These are phyloP conservation scores for Pestalotiopsis sp. DNA, from an alignment of 2,329 filamentous ascomycete species.

Conservation along the genomic window DNA sequence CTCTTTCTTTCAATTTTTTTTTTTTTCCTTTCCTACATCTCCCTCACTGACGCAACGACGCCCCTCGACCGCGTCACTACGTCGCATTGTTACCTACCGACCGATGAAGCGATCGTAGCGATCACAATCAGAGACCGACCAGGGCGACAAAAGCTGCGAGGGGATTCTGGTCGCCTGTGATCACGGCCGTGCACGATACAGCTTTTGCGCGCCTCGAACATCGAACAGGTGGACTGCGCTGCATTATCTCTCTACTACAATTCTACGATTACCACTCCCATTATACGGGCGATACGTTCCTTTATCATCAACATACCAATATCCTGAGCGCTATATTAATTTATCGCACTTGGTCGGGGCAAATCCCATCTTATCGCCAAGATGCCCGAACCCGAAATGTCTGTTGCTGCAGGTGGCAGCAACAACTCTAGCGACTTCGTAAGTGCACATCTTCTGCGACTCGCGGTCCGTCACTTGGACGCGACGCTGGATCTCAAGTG, in stretches of 20 bases:
- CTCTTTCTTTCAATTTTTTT: background rate
- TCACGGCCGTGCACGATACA: background rate
- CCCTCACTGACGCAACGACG: background rate
- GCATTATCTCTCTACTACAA: background rate
- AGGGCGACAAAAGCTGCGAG: background rate
- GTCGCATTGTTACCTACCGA: background rate
- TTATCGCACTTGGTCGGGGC: background rate
- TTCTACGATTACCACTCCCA: background rate
- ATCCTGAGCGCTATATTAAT: background rate
- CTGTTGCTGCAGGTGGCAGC: conserved; percentile 43
- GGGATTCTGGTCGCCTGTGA: background rate
- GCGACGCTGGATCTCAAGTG: conserved; percentile 9
- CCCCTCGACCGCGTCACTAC: background rate
- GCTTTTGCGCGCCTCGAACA: background rate
- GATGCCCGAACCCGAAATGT: conserved; percentile 38
- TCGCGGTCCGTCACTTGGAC: conserved; percentile 11
- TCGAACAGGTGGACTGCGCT: background rate
- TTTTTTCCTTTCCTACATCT: too few species aligned
- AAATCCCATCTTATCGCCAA: conserved; percentile 12
- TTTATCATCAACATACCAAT: background rate
- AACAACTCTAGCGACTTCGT: conserved; percentile 97
- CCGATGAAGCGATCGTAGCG: background rate
- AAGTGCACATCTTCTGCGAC: conserved; percentile 45
- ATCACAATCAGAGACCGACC: background rate
- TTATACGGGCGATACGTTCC: background rate